A percentile compares a stretch with the other conserved stretches of the same genome.
These are phyloP conservation scores for Pneumocystis wakefieldiae DNA, from an alignment of 1,139 yeast genomes.

Conservation along the genomic window DNA sequence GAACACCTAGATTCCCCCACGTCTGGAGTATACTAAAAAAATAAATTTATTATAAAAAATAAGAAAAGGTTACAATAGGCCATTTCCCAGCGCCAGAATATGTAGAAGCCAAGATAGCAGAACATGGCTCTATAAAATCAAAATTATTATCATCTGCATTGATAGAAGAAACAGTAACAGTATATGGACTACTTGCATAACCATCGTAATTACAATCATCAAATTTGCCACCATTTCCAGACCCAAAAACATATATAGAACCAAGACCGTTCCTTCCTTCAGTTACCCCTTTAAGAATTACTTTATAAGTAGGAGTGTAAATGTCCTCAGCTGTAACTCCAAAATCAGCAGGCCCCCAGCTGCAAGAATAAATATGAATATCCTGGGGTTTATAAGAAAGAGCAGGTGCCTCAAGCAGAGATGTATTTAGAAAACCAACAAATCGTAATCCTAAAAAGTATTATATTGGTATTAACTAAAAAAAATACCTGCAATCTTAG, in stretches of 20 bases:
- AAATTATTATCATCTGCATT: slow-evolving; percentile 73
- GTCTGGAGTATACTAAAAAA: slow-evolving; percentile 57
- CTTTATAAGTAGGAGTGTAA: slow-evolving; percentile 51
- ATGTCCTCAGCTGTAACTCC: slow-evolving; percentile 82
- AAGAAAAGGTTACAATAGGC: background rate
- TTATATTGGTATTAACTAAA: background rate
- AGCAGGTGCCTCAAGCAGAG: slow-evolving; percentile 81
- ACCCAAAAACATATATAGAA: slow-evolving; percentile 82
- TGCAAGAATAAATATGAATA: slow-evolving; percentile 78
- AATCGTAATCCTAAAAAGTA: slow-evolving; percentile 33
- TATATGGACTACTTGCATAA: slow-evolving; percentile 86
- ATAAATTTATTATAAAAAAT: background rate
- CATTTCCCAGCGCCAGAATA: too few species aligned
- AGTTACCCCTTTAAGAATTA: slow-evolving; percentile 69
- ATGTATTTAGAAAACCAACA: slow-evolving; percentile 55
- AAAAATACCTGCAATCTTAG: slow-evolving; percentile 68
- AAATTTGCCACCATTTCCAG: slow-evolving; percentile 84
- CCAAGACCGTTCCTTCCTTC: slow-evolving; percentile 77
- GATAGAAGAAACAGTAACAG: slow-evolving; percentile 89
- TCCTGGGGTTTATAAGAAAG: slow-evolving; percentile 66
- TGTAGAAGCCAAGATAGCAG: slow-evolving; percentile 93
- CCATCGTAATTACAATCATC: slow-evolving; percentile 97
- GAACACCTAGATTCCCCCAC: slow-evolving; percentile 52
- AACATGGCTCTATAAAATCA: slow-evolving; percentile 76
- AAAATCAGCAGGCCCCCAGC: slow-evolving; percentile 98